A percentile compares a stretch with the other conserved stretches of the same genome.
Evolutionary conservation across 169 alveolate genomes (phyloP).

Genomic region (Plasmodium vinckei): DNA sequence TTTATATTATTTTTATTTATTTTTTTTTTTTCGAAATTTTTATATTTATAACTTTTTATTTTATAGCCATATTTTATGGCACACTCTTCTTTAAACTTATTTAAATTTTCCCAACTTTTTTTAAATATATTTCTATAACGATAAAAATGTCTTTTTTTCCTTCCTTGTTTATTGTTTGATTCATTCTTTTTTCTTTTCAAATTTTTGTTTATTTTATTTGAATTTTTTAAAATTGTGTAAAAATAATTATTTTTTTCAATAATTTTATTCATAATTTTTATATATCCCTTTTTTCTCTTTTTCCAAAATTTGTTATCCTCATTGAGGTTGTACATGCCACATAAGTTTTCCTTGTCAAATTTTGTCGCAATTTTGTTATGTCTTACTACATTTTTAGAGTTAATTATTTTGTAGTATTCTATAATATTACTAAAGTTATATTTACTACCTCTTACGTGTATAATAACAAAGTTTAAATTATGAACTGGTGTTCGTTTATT

Average conservation of each 20-base stretch:
- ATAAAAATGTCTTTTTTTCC: too few species aligned
- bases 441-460: slow-evolving; percentile 53
- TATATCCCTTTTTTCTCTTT: slow-evolving; percentile 7
- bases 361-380: too few species aligned
- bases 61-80: background rate
- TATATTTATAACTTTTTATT: background rate
- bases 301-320: background rate
- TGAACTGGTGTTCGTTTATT: background rate
- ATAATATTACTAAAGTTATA: slow-evolving; percentile 44
- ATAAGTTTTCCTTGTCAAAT: too few species aligned
- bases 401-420: slow-evolving; percentile 26
- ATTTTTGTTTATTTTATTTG: background rate
- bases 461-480: slow-evolving; percentile 18
- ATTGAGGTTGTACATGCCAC: too few species aligned
- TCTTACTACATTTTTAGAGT: too few species aligned
- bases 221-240: background rate
- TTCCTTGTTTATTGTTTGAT: background rate
- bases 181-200: background rate
- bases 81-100: too few species aligned
- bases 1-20: background rate
- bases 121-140: too few species aligned
- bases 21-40: background rate
- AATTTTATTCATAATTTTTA: slow-evolving; percentile 16
- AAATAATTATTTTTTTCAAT: slow-evolving; percentile 11
- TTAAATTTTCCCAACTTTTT: too few species aligned